Evolutionary conservation across 1,139 yeast species (phyloP).

Genomic region (Groenewaldozyma auringiensis): DNA sequence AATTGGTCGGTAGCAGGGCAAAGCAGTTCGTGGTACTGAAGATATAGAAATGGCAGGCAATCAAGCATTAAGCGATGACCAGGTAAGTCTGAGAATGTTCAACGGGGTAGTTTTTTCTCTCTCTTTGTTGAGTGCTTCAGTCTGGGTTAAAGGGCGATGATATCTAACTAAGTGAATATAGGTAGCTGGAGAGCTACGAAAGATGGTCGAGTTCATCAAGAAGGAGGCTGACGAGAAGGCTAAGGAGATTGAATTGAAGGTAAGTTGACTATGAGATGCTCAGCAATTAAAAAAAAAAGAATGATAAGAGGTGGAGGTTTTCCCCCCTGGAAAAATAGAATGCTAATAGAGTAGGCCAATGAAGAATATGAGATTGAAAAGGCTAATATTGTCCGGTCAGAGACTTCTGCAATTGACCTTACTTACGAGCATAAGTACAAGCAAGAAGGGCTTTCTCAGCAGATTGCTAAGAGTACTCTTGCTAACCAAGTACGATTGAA

Average conservation of each 20-base stretch:
- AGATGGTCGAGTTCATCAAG: conserved; percentile 97
- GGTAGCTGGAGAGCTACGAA: conserved; percentile 92
- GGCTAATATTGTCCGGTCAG: conserved; percentile 87
- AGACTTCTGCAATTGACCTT: conserved; percentile 80
- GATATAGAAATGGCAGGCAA: not conserved
- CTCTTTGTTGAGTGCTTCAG: too few relatives aligned
- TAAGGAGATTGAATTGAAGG: conserved; percentile 83
- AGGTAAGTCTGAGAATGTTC: conserved; percentile 11
- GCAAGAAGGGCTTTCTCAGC: conserved; percentile 88
- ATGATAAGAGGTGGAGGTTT: not conserved
- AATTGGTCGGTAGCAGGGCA: too few relatives aligned
- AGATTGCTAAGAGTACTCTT: conserved; percentile 89
- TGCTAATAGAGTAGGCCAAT: conserved; percentile 48
- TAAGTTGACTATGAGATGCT: conserved; percentile 14
- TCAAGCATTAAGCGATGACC: conserved; percentile 29
- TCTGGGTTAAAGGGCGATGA: not conserved
- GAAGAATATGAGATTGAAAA: conserved; percentile 98
- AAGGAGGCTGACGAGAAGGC: conserved; percentile 99
- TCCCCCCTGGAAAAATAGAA: not conserved
- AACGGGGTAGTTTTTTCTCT: too few relatives aligned
- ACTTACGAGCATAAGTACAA: conserved; percentile 76
- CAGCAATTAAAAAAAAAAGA: not conserved
- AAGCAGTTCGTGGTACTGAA: too few relatives aligned
- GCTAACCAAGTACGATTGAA: conserved; percentile 92
- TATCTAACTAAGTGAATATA: conserved; percentile 24